Evolutionary conservation across 2,329 filamentous ascomycete genomes (phyloP).

Genomic region (Raffaelea albimanens): DNA sequence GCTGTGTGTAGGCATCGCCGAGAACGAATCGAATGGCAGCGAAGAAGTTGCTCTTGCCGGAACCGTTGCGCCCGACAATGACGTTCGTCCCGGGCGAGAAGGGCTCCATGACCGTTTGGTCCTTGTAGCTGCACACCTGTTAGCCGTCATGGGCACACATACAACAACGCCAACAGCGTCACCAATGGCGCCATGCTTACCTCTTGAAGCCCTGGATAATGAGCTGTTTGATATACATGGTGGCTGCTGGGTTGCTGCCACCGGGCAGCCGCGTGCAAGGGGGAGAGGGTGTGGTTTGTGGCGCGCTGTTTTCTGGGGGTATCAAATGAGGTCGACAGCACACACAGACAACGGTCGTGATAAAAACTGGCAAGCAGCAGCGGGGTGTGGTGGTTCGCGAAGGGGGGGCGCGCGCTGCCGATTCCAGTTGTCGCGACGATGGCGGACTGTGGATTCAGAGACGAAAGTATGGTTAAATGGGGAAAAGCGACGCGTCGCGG

Average conservation of each 20-base stretch:
- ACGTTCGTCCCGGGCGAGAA: slow-evolving; percentile 98
- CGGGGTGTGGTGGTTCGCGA: no score
- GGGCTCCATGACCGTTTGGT: slow-evolving; percentile 96
- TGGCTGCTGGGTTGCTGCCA: slow-evolving; percentile 23
- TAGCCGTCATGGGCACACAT: no score
- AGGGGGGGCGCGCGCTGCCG: no score
- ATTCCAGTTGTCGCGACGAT: no score
- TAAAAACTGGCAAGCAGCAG: no score
- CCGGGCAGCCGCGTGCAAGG: slow-evolving; percentile 11
- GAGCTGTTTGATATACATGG: slow-evolving; percentile 99
- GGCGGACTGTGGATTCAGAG: no score
- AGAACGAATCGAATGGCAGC: slow-evolving; percentile 97
- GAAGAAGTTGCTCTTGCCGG: slow-evolving; percentile 99
- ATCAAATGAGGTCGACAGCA: no score
- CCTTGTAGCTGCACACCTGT: slow-evolving; percentile 98
- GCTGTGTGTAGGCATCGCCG: slow-evolving; percentile 92
- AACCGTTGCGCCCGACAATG: slow-evolving; percentile 97
- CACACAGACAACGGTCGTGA: no score
- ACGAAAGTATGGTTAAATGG: no score
- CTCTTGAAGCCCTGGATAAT: slow-evolving; percentile 99
- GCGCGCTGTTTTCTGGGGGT: no score
- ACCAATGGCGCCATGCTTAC: slow-evolving; percentile 31
- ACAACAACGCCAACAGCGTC: no score
- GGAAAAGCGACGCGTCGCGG: no score
- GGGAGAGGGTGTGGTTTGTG: not conserved